phyloP scores from a whole-genome alignment of 2,329 filamentous ascomycete genomes.

The Botrytis fabae region DNA sequence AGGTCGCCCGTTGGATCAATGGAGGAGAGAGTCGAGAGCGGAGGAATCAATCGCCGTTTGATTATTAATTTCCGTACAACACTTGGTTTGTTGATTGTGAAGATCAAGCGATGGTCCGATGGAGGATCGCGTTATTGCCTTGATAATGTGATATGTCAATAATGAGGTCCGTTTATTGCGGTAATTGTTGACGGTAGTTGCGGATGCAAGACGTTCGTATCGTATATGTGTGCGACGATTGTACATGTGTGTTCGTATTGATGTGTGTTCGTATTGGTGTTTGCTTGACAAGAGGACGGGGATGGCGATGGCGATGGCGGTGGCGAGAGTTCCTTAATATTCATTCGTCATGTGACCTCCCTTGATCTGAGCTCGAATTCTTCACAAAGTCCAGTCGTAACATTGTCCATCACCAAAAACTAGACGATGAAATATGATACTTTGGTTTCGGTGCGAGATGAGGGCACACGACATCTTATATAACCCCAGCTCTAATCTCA shows the following conservation, averaged over 20 bases:
- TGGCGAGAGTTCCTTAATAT: not conserved
- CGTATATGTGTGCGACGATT: not conserved
- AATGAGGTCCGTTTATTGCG: conserved; percentile 1
- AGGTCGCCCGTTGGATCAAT: conserved; percentile 5
- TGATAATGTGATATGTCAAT: not conserved
- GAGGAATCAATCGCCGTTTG: not conserved
- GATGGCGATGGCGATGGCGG: not conserved
- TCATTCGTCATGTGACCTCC: conserved; percentile 14
- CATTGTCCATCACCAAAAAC: not conserved
- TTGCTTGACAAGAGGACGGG: too few relatives aligned
- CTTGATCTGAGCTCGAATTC: not conserved
- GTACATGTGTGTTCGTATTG: not conserved
- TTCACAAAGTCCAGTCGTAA: not conserved
- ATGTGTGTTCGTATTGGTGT: not conserved
- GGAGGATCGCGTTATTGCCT: not conserved
- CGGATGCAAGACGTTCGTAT: not conserved
- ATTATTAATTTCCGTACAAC: conserved; percentile 1
- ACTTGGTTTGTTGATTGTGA: not conserved
- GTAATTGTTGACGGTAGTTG: not conserved
- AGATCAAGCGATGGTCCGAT: conserved; percentile 2
- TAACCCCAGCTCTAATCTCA: conserved; percentile 5
- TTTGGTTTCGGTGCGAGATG: not conserved
- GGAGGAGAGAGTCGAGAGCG: not conserved
- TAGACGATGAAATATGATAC: not conserved
- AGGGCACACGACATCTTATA: conserved; percentile 18